Conservation (phyloP, 306 rosid species). For the Cucurbita argyrosperma region DNA sequence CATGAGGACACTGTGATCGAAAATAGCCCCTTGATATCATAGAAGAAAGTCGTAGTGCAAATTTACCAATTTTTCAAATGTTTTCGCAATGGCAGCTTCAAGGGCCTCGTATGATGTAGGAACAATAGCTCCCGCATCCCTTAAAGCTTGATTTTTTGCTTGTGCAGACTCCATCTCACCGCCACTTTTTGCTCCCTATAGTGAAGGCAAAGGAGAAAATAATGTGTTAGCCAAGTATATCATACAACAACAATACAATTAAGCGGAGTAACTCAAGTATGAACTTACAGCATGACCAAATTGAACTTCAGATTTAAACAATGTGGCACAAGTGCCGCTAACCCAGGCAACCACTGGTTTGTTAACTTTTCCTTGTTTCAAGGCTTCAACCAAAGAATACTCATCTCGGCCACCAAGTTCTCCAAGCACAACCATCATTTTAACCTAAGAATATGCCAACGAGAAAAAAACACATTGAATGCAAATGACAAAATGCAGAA, state of each 20-base stretch:
- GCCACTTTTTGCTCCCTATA: constrained; percentile 97
- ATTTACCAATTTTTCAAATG: constrained; percentile 74
- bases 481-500: neutral
- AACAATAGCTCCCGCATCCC: constrained; percentile 88
- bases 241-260: constrained; percentile 8
- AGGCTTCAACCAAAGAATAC: constrained; percentile 86
- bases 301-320: constrained; percentile 98
- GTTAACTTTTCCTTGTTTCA: constrained; percentile 78
- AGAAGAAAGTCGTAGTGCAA: constrained; percentile 11
- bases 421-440: constrained; percentile 90
- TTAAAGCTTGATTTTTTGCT: constrained; percentile 85
- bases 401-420: constrained; percentile 97
- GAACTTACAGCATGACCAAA: constrained; percentile 96
- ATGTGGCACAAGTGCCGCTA: constrained; percentile 95
- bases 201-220: neutral
- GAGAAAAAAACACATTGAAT: constrained; percentile 8
- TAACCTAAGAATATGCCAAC: constrained; percentile 34
- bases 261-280: neutral
- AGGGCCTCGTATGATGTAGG: constrained; percentile 86
- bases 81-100: constrained; percentile 61
- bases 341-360: constrained; percentile 99
- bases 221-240: neutral
- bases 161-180: constrained; percentile 97
- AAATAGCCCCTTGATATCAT: neutral
- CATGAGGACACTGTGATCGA: neutral